These are phyloP conservation scores for Pseudogymnoascus sp. DNA, from an alignment of 2,329 filamentous ascomycete genomes.

Conservation along the genomic window DNA sequence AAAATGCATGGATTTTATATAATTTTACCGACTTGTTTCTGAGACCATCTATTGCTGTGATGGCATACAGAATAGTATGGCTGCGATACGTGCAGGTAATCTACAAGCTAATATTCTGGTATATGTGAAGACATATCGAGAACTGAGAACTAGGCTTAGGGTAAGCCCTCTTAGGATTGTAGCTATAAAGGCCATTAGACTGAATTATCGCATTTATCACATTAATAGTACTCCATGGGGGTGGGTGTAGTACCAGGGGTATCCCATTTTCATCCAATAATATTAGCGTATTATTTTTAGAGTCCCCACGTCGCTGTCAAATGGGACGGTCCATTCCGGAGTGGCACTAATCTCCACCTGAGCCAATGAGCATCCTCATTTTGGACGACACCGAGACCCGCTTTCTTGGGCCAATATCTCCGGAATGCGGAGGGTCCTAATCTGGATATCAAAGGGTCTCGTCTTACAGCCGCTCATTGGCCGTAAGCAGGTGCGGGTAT, in stretches of 20 bases:
- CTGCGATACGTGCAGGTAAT: not conserved
- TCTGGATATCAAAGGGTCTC: not conserved
- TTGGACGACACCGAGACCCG: not conserved
- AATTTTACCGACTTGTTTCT: not conserved
- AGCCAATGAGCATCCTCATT: not conserved
- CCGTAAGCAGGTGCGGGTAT: not conserved
- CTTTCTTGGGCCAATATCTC: not conserved
- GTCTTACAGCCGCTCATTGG: not conserved
- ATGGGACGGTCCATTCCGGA: not conserved
- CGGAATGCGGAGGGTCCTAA: not conserved
- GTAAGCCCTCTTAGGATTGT: not conserved
- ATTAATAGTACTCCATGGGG: not conserved
- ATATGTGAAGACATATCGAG: too few species aligned
- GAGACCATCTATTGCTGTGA: not conserved
- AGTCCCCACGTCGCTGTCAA: not conserved
- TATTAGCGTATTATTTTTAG: not conserved
- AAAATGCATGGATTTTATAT: not conserved
- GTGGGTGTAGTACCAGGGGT: not conserved
- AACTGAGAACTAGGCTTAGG: not conserved
- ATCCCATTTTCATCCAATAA: not conserved
- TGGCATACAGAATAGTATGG: not conserved
- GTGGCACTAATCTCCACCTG: not conserved
- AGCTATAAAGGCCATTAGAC: not conserved
- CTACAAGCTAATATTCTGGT: not conserved
- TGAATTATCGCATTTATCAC: not conserved